phyloP scores from a whole-genome alignment of 768 basidiomycete species.

The Clathrus columnatus region DNA sequence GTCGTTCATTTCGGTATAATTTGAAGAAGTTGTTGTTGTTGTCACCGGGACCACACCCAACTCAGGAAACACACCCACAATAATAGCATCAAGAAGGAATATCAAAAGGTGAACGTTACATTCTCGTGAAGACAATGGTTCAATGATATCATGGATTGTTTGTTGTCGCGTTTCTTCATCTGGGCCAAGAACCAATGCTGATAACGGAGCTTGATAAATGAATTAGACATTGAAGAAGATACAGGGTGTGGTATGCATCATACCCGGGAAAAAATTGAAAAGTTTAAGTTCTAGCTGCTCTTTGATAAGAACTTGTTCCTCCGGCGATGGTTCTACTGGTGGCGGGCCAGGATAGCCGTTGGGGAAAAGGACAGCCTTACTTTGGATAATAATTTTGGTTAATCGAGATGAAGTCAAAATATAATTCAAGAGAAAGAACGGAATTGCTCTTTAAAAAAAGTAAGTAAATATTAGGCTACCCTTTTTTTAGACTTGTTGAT shows the following conservation, averaged over 20 bases:
- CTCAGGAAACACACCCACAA: slow-evolving; percentile 75
- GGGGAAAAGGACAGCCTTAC: slow-evolving; percentile 76
- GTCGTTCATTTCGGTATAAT: slow-evolving; percentile 2
- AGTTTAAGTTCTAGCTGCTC: slow-evolving; percentile 32
- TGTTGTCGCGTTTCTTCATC: slow-evolving; percentile 27
- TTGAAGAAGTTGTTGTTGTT: too few species aligned
- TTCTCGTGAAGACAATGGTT: slow-evolving; percentile 47
- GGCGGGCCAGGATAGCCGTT: slow-evolving; percentile 70
- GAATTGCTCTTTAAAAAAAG: slow-evolving; percentile 45
- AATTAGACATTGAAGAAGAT: background rate
- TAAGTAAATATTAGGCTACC: background rate
- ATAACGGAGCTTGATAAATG: slow-evolving; percentile 33
- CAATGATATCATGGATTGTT: slow-evolving; percentile 47
- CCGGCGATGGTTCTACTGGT: slow-evolving; percentile 63
- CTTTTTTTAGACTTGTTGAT: background rate
- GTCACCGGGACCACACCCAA: slow-evolving; percentile 32
- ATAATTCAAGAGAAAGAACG: slow-evolving; percentile 50
- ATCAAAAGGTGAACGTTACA: slow-evolving; percentile 79
- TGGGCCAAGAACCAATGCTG: slow-evolving; percentile 48
- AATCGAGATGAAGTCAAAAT: slow-evolving; percentile 46
- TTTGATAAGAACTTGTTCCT: slow-evolving; percentile 61
- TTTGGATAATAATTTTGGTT: slow-evolving; percentile 40
- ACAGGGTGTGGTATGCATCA: slow-evolving; percentile 11
- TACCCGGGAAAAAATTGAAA: slow-evolving; percentile 32
- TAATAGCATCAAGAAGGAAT: slow-evolving; percentile 61